Evolutionary conservation across 306 rosid species (phyloP).

Genomic region (Cucumis sativus): Cucumber_9930_V3 NC_026657.2:34106501-34107000

Average conservation of each 20-base stretch:
- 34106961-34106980: conserved; percentile 58
- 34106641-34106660: conserved; percentile 6
- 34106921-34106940: conserved; percentile 73
- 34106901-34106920: conserved; percentile 26
- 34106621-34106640: conserved; percentile 17
- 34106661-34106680: neutral
- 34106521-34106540: conserved; percentile 87
- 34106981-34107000: conserved; percentile 55
- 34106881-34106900: neutral
- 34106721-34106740: conserved; percentile 27
- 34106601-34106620: conserved; percentile 46
- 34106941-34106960: conserved; percentile 56
- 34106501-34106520: conserved; percentile 98
- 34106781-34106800: conserved; percentile 41
- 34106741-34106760: conserved; percentile 27
- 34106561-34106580: conserved; percentile 82
- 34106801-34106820: conserved; percentile 57
- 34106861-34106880: neutral
- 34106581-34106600: conserved; percentile 67
- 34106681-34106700: conserved; percentile 19
- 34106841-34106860: conserved; percentile 5
- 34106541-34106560: conserved; percentile 76
- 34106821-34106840: conserved; percentile 29
- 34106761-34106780: conserved; percentile 43
- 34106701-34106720: conserved; percentile 20